Evolutionary conservation across 805 yeast species (phyloP), one percentile per base, ranked within the genome.

Genomic region (Sporopachydermia quercuum): DNA sequence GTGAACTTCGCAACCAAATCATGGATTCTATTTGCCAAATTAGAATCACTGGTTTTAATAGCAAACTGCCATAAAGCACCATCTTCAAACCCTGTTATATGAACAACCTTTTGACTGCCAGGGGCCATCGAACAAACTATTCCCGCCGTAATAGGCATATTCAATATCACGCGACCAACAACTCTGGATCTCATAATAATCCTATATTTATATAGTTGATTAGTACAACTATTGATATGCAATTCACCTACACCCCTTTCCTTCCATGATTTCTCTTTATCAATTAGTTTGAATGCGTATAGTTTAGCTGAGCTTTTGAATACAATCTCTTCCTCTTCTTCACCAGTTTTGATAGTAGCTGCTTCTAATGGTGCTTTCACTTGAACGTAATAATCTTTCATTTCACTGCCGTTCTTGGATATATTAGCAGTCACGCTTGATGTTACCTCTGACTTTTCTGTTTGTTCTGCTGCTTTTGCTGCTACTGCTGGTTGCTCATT

Each of bases 171-270:
- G 46, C 85, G 74, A 44, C 85, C 65, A 14, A 84, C 70, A 2
- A 94, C 94, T 44, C 82, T 83, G 3, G 94, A 78, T 54, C 98
- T 74, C 96, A 91, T 86, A 3, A 91, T 78, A 8, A 91, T 55
- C 49, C 98, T 72, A 0, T 78, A 66, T 41, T 69, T 70, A 23
- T 23, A 23, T 23, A n/a, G n/a, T 23, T 23, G 8, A 23, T 23
- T 23, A 23, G 8, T 23, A n/a, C n/a, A n/a, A n/a, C n/a, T 23
- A 57, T 91, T 89, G 18, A 91, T 69, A 53, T 84, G 94, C n/a
- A 91, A 60, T 3, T 74, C 69, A 2, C 98, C 98, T 35, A 81
- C 67, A 17, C 98, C 98, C 51, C 91, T 74, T 58, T 91, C 98
- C 55, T 84, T 91, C 98, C 98, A 91, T 2, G 96, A 96, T 14